Evolutionary conservation across 192 early-diverging fungal genomes (phyloP), one percentile per base, ranked within the genome.

Genomic region (Chytriomyces sp.): DNA sequence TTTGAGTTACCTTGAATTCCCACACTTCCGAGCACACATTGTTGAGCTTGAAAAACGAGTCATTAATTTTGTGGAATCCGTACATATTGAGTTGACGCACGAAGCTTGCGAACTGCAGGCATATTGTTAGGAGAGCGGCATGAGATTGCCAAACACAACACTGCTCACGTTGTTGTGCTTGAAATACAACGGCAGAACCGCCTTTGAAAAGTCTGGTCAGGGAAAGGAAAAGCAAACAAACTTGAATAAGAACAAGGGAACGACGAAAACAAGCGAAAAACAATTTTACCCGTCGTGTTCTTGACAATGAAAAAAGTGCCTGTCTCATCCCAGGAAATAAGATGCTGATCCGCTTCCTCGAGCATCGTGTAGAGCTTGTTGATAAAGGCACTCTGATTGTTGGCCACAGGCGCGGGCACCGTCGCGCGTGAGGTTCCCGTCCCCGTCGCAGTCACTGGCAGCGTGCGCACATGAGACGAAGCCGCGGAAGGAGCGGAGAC

Each of bases 41-140:
- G 59, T 79, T 73, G 38, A 66, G 74, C 57, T 70, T 70, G 68
- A 70, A 70, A 39, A 70, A 70, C 7, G 68, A 70, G 28, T 78
- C 74, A 40, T 80, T 78, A 66, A 81, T 73, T 70, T 81, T 81
- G 74, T 81, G 72, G 59, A 81, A 81, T 31, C 78, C 78, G 63
- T 81, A 81, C 78, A 81, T 80, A 59, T 81, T 81, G n/a, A 81
- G 74, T 72, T 81, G 77, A 17, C 79, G 78, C 14, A 81, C 79
- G 64, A 81, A 80, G 53, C 72, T 75, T 49, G 76, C 72, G 61
- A 80, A 80, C 78, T 78, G 39, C 6, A 31, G 17, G 34, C 3
- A 39, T 60, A 39, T 10, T 75, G 17, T 64, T 31, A 37, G 55
- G 22, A 73, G 52, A 69, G 59, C 58, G 58, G 4, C 28, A 26